Base-by-base conservation (phyloP, 2,329 filamentous ascomycete species). In the Fusarium paranaense region DNA sequence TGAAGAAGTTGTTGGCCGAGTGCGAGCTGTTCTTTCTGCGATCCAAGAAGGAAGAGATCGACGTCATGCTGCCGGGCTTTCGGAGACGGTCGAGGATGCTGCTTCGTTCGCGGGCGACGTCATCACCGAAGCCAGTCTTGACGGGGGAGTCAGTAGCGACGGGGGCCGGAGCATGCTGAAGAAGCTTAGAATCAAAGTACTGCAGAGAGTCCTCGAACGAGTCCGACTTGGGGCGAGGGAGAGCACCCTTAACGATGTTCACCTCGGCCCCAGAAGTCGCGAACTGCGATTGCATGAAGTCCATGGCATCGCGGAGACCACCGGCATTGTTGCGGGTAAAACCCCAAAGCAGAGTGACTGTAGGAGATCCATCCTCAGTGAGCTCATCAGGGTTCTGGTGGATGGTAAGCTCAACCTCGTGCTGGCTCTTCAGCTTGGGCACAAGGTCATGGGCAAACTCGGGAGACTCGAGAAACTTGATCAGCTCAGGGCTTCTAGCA, bases 321-420 rank as follows among this genome's bases (percentile, higher is more conserved):
- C 97, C 97, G 50, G 96, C 95, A 79, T 98, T 98, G 87, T 99
- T 98, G 74, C 96, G 93, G 50, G 97, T 99, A 83, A 98, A 98
- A 62, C 91, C 92, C 86, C 94, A 94, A 38, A 93, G 85, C 66
- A 96, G 86, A 18, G 89, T 90, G 52, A 91, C 83, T 2, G 90
- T 91, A 7, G 89, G 88, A 10, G 84, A 85, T 22, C 88, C 89
- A 50, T 90, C 86, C 64, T 90, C 89, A 0, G 89, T 89, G 40
- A 86, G 84, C 72, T 91, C 89, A 35, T 90, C 87, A 8, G 87
- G 81, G 61, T 90, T 90, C 75, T 92, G 87, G 78, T 93, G 90
- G 58, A 97, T 89, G 32, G 93, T 90, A 35, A 97, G 91, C 67
- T 97, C 93, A 62, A 98, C 95, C 78, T 97, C 95, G 80, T 98